phyloP scores from a whole-genome alignment of 306 rosid species.

The Amphicarpaea edgeworthii region DNA sequence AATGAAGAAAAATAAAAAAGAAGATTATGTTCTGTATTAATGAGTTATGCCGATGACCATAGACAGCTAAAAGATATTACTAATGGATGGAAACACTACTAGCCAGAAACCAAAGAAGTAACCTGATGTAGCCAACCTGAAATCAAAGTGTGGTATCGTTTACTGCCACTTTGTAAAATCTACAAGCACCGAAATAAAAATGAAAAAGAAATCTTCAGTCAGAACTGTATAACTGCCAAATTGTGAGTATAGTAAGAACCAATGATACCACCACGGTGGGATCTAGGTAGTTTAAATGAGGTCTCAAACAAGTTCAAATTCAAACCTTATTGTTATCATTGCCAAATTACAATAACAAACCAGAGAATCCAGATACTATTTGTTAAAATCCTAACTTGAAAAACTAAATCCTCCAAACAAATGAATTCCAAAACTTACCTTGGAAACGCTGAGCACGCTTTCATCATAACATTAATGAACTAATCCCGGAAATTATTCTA shows the following conservation, averaged over 20 bases:
- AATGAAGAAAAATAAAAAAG: background rate
- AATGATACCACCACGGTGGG: no score
- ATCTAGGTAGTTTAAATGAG: no score
- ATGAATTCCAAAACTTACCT: conserved; percentile 32
- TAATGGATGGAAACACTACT: conserved; percentile 26
- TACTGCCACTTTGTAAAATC: conserved; percentile 82
- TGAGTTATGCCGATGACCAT: background rate
- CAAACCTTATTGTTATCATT: background rate
- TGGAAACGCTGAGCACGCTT: no score
- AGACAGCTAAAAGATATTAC: conserved; percentile 16
- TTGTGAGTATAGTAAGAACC: conserved; percentile 2
- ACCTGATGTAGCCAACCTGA: conserved; percentile 99
- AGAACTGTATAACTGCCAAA: conserved; percentile 32
- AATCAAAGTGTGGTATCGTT: conserved; percentile 87
- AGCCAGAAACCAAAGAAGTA: conserved; percentile 64
- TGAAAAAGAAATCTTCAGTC: background rate
- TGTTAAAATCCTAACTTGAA: background rate
- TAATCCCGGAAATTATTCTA: conserved; percentile 2
- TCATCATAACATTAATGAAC: background rate
- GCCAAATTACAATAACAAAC: background rate
- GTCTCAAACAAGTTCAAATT: no score
- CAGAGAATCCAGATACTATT: conserved; percentile 10
- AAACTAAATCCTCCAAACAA: background rate
- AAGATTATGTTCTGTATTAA: background rate
- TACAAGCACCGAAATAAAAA: conserved; percentile 45